A percentile compares a stretch with the other conserved stretches of the same genome.
These are phyloP conservation scores for Metschnikowia aberdeeniae DNA, from an alignment of 805 yeast species.

Conservation along the genomic window DNA sequence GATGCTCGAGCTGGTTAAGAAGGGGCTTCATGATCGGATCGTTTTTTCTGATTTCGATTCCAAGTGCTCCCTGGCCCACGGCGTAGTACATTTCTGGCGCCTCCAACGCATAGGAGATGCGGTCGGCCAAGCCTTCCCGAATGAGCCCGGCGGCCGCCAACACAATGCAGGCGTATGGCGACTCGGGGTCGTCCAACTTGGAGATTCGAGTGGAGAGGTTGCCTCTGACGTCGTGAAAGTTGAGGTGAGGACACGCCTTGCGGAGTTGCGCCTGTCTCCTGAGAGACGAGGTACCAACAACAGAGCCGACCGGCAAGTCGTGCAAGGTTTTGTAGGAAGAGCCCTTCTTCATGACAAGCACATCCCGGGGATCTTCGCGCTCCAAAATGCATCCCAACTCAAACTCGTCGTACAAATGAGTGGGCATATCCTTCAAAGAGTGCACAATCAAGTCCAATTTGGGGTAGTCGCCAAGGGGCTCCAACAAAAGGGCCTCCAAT, in stretches of 20 bases:
- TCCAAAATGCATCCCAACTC: conserved; percentile 81
- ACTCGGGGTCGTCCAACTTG: conserved; percentile 71
- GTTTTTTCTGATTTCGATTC: conserved; percentile 76
- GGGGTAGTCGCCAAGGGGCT: conserved; percentile 56
- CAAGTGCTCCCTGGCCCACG: conserved; percentile 98
- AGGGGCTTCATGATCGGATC: conserved; percentile 58
- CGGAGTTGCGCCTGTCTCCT: conserved; percentile 89
- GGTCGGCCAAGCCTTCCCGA: conserved; percentile 63
- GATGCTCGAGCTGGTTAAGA: conserved; percentile 62
- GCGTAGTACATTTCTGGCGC: conserved; percentile 88
- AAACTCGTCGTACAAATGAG: conserved; percentile 83
- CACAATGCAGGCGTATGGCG: conserved; percentile 67
- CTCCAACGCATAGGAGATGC: conserved; percentile 71
- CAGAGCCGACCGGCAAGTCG: conserved; percentile 79
- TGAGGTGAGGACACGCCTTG: conserved; percentile 69
- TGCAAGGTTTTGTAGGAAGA: conserved; percentile 59
- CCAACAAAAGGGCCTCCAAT: conserved; percentile 71
- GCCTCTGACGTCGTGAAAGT: conserved; percentile 85
- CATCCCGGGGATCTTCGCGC: conserved; percentile 93
- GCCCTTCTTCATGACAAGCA: conserved; percentile 67
- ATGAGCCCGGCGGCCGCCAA: conserved; percentile 90
- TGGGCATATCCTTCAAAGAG: conserved; percentile 90
- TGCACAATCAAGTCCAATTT: conserved; percentile 88
- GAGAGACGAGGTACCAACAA: conserved; percentile 92
- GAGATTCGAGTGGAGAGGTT: conserved; percentile 66